Conservation (phyloP, 345 rosid species). For the Durio zibethinus region DNA sequence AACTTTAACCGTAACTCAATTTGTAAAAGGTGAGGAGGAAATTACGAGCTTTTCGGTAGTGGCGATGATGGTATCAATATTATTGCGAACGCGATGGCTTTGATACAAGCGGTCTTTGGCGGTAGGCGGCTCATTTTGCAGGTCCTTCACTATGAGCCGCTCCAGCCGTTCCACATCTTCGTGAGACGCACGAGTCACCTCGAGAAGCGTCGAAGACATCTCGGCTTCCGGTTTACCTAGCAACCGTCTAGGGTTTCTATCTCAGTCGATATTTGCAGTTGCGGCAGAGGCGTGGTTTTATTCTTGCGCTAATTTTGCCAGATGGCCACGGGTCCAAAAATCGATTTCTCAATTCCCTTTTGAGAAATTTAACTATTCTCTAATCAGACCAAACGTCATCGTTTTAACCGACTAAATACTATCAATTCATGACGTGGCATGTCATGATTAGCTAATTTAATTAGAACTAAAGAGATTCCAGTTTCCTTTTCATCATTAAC, state of each 20-base stretch:
- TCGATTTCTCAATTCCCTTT: neutral
- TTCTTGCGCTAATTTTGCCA: neutral
- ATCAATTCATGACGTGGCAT: neutral
- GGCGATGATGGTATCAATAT: slow-evolving; percentile 60
- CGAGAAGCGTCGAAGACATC: neutral
- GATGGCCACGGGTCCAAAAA: neutral
- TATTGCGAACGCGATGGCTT: slow-evolving; percentile 86
- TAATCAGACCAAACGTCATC: neutral
- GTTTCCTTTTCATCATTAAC: too few relatives aligned
- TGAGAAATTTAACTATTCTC: neutral
- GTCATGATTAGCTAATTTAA: neutral
- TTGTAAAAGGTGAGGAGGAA: neutral
- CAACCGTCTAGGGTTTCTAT: neutral
- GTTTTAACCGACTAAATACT: neutral
- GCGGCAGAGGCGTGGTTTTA: neutral
- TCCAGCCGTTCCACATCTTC: slow-evolving; percentile 89
- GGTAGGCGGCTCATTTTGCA: slow-evolving; percentile 68
- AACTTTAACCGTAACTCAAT: neutral
- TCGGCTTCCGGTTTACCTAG: neutral
- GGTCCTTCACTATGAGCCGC: slow-evolving; percentile 82
- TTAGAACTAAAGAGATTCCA: neutral
- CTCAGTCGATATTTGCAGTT: neutral
- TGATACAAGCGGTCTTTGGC: slow-evolving; percentile 75
- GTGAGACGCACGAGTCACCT: slow-evolving; percentile 40
- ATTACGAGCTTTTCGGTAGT: slow-evolving; percentile 69